Conservation (phyloP, 106 monocot genomes). For the Amphibolis antarctica region DNA sequence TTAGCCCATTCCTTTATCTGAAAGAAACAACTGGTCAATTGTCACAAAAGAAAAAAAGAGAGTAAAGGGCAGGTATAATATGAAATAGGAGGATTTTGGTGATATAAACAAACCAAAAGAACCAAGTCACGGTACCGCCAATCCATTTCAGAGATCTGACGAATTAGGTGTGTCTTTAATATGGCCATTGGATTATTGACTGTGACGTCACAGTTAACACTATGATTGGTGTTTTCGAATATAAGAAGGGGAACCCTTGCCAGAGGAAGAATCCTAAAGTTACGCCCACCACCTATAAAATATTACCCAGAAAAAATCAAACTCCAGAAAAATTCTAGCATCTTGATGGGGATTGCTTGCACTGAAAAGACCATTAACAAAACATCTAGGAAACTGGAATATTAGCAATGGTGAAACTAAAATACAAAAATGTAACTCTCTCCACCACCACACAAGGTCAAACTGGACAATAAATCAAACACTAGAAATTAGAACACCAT, state of each 20-base stretch:
- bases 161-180: constrained; percentile 54
- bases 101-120: constrained; percentile 47
- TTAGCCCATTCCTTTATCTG: constrained; percentile 91
- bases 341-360: no score
- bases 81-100: no score
- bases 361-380: no score
- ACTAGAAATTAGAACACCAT: no score
- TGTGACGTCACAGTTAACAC: constrained; percentile 69
- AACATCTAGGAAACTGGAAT: no score
- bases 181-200: constrained; percentile 49
- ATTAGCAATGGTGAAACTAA: no score
- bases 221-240: constrained; percentile 31
- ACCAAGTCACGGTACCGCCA: constrained; percentile 71
- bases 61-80: neutral
- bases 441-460: no score
- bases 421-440: no score
- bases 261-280: constrained; percentile 30
- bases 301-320: neutral
- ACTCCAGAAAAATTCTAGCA: no score
- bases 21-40: constrained; percentile 2
- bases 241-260: constrained; percentile 74
- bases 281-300: constrained; percentile 36
- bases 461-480: no score
- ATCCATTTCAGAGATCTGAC: constrained; percentile 43
- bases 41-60: neutral